phyloP scores from a whole-genome alignment of 805 yeast species.

The Kodamaea hsintzibuensis region DNA sequence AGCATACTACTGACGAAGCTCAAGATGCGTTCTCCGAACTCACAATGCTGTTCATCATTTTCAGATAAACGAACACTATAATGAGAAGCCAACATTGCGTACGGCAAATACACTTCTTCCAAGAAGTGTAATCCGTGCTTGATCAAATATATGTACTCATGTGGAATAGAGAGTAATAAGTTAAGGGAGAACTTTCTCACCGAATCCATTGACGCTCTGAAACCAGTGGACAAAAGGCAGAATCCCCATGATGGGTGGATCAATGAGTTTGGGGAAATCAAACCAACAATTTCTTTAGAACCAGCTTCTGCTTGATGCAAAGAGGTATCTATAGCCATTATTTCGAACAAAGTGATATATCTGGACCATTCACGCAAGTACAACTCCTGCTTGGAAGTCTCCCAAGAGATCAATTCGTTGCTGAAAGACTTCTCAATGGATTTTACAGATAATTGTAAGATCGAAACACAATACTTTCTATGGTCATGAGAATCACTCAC shows the following conservation, averaged over 20 bases:
- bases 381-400: slow-evolving; percentile 20
- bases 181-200: slow-evolving; percentile 64
- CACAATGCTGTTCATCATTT: slow-evolving; percentile 44
- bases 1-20: slow-evolving; percentile 45
- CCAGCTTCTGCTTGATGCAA: slow-evolving; percentile 86
- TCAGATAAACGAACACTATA: slow-evolving; percentile 44
- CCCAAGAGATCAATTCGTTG: slow-evolving; percentile 47
- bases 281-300: slow-evolving; percentile 53
- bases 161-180: slow-evolving; percentile 54
- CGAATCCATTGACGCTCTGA: slow-evolving; percentile 74
- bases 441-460: slow-evolving; percentile 61
- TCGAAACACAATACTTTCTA: slow-evolving; percentile 66
- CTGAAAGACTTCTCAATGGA: slow-evolving; percentile 36
- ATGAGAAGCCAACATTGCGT: slow-evolving; percentile 62
- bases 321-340: slow-evolving; percentile 81
- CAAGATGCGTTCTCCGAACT: slow-evolving; percentile 55
- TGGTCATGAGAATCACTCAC: slow-evolving; percentile 60
- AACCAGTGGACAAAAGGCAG: slow-evolving; percentile 71
- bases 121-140: slow-evolving; percentile 43
- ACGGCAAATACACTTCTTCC: slow-evolving; percentile 53
- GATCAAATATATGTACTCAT: slow-evolving; percentile 39
- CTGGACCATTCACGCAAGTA: slow-evolving; percentile 65
- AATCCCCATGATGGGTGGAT: slow-evolving; percentile 74
- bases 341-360: slow-evolving; percentile 73
- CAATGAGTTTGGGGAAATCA: slow-evolving; percentile 50